Evolutionary conservation across 2,329 filamentous ascomycete genomes (phyloP), one percentile per base, ranked within the genome.

Genomic region (Neofusicoccum parvum): DNA sequence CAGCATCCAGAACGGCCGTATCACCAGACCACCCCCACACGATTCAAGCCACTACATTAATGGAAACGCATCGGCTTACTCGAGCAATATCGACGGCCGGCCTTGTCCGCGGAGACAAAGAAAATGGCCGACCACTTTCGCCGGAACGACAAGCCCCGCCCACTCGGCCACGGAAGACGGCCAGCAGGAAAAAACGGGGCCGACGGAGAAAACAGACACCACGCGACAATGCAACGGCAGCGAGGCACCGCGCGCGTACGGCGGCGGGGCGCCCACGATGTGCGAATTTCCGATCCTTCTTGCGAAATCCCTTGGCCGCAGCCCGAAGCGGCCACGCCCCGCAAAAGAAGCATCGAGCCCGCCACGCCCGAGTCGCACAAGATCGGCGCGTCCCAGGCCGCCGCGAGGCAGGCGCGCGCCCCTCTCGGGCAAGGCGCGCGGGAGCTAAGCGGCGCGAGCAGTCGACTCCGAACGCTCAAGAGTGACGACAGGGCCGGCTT

Each of bases 221-320:
- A 27, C 49, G 11, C 9, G 9, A 12, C 9, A n/a, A n/a, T 34
- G 49, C 5, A 9, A n/a, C 14, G 5, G 14, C 14, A 3, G 27
- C 27, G 23, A 50, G 23, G 5, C 32, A 14, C 11, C 17, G n/a
- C 20, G 12, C 5, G 11, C 6, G n/a, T 15, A 11, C 12, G 3
- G 36, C 15, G 34, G 56, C 56, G 56, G 56, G 56, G 37, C 41
- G n/a, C 6, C 1, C 7, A 3, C 27, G 43, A 60, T 60, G 56
- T 48, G 43, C 56, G 43, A 60, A 60, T 60, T 46, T 46, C 56
- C 36, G 56, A 34, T 48, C 56, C 43, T 23, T 60, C 43, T 60
- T 60, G 56, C 56, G 56, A 60, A 48, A 48, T 11, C 11, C 56
- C 43, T 60, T 48, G 56, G 41, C 56, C 11, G 11, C 11, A 3